Evolutionary conservation across 2,329 filamentous ascomycete genomes (phyloP), one percentile per base, ranked within the genome.

Genomic region (Neobulgaria alba): DNA sequence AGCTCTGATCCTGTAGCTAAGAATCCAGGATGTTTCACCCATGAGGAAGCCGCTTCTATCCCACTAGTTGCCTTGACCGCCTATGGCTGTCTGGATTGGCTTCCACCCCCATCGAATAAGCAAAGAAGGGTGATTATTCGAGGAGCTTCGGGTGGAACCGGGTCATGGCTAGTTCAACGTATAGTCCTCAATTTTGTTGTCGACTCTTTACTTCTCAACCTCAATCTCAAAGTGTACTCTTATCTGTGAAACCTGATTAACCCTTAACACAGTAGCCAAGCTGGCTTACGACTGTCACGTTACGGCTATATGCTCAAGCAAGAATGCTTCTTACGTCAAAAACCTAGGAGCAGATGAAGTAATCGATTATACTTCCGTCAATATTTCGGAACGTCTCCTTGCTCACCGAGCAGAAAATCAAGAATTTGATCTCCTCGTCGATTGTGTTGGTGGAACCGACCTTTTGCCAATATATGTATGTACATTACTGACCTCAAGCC

Each of bases 31-130:
- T 58, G 56, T 19, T 40, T 69, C 4, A 62, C 63, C 2, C 67
- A 68, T 40, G 58, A 58, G 19, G 61, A 66, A 23, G 66, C 67
- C 18, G 64, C 66, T 10, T 64, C 64, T 0, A 58, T 69, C 15
- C 66, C 67, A 7, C 51, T 69, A n/a, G 64, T 63, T 9, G 61
- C 57, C 5, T 47, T 66, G 38, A 68, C 66, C 10, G 63, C 64
- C 1, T 56, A 67, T 17, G 42, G 53, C 9, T 54, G 54, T 38
- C 41, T 58, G 16, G 48, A 50, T 21, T 57, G 53, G 54, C 39
- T 58, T n/a, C 55, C 52, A 18, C 33, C 41, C 12, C 19, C 36
- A 23, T 33, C 36, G 10, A 12, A 19, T 10, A 29, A 37, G 14
- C 52, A 50, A 15, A 49, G 50, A 31, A 51, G 34, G 36, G 48